Evolutionary conservation across 169 alveolate genomes (phyloP).

Genomic region (Sarcocystis neurona): DNA sequence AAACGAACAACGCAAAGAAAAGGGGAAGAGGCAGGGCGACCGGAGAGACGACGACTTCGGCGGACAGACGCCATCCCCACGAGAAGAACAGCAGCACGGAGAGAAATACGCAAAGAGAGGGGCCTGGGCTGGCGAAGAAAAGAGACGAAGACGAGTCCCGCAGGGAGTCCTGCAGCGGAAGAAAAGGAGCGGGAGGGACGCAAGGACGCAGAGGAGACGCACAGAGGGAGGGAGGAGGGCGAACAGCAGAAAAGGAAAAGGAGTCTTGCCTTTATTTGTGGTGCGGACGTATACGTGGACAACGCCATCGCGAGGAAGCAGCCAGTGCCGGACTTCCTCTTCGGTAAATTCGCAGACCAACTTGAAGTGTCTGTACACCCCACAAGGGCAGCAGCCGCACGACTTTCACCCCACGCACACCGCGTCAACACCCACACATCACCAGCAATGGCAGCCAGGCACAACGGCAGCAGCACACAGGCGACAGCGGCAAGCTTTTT

Average conservation of each 20-base stretch:
- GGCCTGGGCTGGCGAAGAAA: no score
- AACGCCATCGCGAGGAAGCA: constrained; percentile 87
- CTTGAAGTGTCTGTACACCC: constrained; percentile 72
- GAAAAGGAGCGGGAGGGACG: neutral
- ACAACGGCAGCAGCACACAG: constrained; percentile 1
- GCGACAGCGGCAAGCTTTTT: neutral
- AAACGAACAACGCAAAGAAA: neutral
- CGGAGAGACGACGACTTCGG: no score
- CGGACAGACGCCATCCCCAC: no score
- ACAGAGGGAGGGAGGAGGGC: neutral
- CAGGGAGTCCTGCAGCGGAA: neutral
- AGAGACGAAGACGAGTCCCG: no score
- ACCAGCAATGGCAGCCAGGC: constrained; percentile 45
- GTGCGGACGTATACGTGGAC: constrained; percentile 92
- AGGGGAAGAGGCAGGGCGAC: neutral
- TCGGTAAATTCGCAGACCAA: constrained; percentile 81
- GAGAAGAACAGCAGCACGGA: no score
- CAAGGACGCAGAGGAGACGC: neutral
- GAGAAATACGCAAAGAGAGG: no score
- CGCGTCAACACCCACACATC: constrained; percentile 5
- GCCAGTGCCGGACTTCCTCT: constrained; percentile 91
- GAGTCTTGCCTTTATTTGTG: constrained; percentile 36
- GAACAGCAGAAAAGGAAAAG: neutral
- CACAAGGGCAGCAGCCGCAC: neutral
- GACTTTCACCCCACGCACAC: constrained; percentile 1